Percentiles rank a stretch among this genome's conserved stretches.
Conservation (phyloP, 2,329 filamentous ascomycete species). For the Apiospora pterosperma region DNA sequence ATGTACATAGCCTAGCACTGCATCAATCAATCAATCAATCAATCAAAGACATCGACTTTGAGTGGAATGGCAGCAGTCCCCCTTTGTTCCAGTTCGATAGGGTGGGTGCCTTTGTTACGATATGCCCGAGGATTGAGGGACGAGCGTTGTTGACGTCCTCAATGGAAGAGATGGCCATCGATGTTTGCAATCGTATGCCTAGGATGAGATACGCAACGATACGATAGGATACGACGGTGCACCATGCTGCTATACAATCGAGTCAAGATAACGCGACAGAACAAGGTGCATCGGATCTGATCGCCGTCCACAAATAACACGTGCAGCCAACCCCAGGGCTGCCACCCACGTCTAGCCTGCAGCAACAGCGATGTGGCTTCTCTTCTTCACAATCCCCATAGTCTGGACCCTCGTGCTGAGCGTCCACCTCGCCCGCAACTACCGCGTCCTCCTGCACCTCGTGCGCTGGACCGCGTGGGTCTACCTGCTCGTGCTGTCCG, state of each 20-base stretch:
- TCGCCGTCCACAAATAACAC: not conserved
- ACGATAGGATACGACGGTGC: not conserved
- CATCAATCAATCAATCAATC: not conserved
- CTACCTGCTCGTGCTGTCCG: constrained; percentile 19
- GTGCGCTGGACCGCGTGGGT: constrained; percentile 18
- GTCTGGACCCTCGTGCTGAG: constrained; percentile 16
- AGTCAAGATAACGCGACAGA: not conserved
- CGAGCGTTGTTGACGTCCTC: not conserved
- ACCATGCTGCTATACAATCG: not conserved
- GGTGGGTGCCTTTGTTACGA: not conserved
- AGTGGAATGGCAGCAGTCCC: not conserved
- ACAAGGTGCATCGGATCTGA: not conserved
- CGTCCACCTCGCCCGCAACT: constrained; percentile 17
- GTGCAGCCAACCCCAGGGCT: not conserved
- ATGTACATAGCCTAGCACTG: not conserved
- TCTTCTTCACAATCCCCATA: constrained; percentile 15
- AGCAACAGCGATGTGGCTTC: constrained; percentile 12
- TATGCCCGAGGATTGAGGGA: not conserved
- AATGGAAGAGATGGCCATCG: not conserved
- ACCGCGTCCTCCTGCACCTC: constrained; percentile 15
- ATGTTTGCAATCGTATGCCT: not conserved
- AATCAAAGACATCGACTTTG: not conserved
- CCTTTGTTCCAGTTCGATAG: not conserved
- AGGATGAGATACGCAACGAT: not conserved
- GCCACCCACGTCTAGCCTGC: not conserved